These are phyloP conservation scores for Xylaria sp. DNA, from an alignment of 2,329 filamentous ascomycete genomes.

Conservation along the genomic window DNA sequence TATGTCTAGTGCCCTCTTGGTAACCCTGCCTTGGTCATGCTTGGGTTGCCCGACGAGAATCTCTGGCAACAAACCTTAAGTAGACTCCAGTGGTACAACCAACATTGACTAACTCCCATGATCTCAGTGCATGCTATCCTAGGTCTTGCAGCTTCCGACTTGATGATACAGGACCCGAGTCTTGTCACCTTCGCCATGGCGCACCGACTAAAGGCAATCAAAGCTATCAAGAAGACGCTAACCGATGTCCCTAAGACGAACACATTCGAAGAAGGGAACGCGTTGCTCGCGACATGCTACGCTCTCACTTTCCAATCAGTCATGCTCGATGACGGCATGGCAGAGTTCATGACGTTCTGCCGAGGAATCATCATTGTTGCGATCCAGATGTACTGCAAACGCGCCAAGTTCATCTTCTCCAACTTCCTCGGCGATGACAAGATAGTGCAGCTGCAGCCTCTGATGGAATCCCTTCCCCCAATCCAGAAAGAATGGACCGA, in stretches of 20 bases:
- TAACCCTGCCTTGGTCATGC: not conserved
- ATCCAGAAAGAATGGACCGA: conserved; percentile 53
- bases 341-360: conserved; percentile 66
- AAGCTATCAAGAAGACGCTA: conserved; percentile 63
- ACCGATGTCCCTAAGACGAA: conserved; percentile 48
- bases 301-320: conserved; percentile 65
- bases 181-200: conserved; percentile 64
- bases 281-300: conserved; percentile 63
- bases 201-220: conserved; percentile 66
- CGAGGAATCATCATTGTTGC: conserved; percentile 61
- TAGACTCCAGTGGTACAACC: not conserved
- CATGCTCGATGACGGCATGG: conserved; percentile 61
- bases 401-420: conserved; percentile 56
- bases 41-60: not conserved
- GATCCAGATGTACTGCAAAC: conserved; percentile 58
- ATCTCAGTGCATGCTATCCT: conserved; percentile 70
- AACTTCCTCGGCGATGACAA: conserved; percentile 51
- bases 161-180: conserved; percentile 56
- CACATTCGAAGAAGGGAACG: conserved; percentile 61
- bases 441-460: conserved; percentile 49
- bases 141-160: conserved; percentile 69
- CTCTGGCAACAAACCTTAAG: not conserved
- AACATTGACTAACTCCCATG: conserved; percentile 45
- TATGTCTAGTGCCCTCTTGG: conserved; percentile 9
- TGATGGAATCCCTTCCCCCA: conserved; percentile 53